Evolutionary conservation across 345 rosid genomes (phyloP), one percentile per base, ranked within the genome.

Genomic region (Carallia brachiata): DNA sequence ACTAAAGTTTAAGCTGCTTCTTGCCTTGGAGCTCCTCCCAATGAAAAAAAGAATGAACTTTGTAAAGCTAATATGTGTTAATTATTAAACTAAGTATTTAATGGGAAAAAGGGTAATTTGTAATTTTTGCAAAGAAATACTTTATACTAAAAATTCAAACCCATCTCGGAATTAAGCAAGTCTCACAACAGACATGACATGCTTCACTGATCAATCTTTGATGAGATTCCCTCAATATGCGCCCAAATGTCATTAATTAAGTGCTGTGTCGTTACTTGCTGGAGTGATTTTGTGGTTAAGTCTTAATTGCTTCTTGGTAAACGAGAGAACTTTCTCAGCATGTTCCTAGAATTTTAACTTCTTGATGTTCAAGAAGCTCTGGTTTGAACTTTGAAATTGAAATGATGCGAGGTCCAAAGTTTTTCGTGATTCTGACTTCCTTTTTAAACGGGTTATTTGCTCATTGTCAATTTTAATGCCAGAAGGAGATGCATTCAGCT

Each of bases 401-500:
- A 27, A 56, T 19, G 32, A 56, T 27, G 16, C 31, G 6, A 10
- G 31, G 12, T 56, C 31, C 32, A 9, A 56, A 6, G 30, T 28
- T 28, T 27, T 2, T 37, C 6, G 34, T 48, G 13, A 30, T 10
- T 54, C 19, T 13, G 13, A 16, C 5, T 47, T 27, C 5, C 2
- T 47, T 65, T 40, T 63, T 6, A 62, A 39, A 19, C 27, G 12
- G 16, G 50, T 12, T 12, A 10, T 12, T 15, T 6, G 7, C 16
- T 9, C 44, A 27, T 64, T 44, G 17, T 13, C 6, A 34, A 71
- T 62, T 23, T 23, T 10, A 18, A 55, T 16, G 34, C 9, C 36
- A 36, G 15, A 32, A 28, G 44, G n/a, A 7, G 37, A 4, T 66
- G 62, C 78, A 39, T 60, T 63, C 52, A 60, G 70, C 56, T n/a